phyloP scores from a whole-genome alignment of 768 basidiomycete genomes.

The Auriculariales sp. region DNA sequence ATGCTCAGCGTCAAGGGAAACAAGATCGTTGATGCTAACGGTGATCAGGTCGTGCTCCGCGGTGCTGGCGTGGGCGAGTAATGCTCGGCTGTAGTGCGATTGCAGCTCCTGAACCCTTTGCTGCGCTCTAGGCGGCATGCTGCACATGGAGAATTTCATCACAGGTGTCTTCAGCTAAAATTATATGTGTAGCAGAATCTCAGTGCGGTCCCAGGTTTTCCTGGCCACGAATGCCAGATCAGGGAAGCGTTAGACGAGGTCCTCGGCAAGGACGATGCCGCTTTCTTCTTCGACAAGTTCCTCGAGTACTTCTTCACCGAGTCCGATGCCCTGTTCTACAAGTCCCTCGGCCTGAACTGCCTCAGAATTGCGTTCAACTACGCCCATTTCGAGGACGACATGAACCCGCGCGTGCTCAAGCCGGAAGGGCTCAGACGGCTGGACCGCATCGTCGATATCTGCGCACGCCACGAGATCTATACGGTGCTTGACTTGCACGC shows the following conservation, averaged over 20 bases:
- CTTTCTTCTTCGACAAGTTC: slow-evolving; percentile 23
- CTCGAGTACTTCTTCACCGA: slow-evolving; percentile 21
- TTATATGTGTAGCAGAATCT: slow-evolving; percentile 2
- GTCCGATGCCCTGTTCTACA: slow-evolving; percentile 17
- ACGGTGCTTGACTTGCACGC: slow-evolving; percentile 21
- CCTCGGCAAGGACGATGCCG: slow-evolving; percentile 17
- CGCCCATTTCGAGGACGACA: slow-evolving; percentile 13
- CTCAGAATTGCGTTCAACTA: slow-evolving; percentile 11
- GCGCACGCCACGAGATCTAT: slow-evolving; percentile 19
- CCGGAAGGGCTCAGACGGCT: slow-evolving; percentile 18
- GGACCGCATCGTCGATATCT: slow-evolving; percentile 19
- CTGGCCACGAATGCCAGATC: slow-evolving; percentile 18
- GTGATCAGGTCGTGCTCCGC: slow-evolving; percentile 7
- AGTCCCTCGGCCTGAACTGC: slow-evolving; percentile 17
- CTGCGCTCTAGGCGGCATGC: slow-evolving; percentile 11
- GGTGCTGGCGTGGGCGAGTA: slow-evolving; percentile 14
- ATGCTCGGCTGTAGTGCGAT: background rate
- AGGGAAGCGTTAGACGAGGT: slow-evolving; percentile 14
- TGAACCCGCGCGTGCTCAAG: slow-evolving; percentile 19
- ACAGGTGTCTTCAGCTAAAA: background rate
- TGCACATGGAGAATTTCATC: slow-evolving; percentile 19
- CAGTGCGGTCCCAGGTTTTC: slow-evolving; percentile 9
- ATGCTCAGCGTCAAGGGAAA: slow-evolving; percentile 7
- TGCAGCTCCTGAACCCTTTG: background rate
- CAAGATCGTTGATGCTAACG: slow-evolving; percentile 9